phyloP scores from a whole-genome alignment of 257 asterid genomes.

The Solanum tarapatanum region DNA sequence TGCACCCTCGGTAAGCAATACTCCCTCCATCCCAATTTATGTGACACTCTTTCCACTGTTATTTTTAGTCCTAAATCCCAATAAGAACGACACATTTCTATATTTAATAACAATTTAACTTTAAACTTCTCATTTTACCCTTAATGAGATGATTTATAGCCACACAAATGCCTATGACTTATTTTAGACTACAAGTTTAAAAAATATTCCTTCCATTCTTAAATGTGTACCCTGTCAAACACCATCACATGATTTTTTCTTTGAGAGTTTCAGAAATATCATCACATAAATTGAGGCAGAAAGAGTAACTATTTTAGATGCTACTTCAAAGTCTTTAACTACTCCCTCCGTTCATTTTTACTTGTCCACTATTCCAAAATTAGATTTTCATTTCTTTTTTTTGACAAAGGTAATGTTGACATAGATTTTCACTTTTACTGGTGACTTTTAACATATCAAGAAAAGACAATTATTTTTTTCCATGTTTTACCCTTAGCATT shows the following conservation, averaged over 20 bases:
- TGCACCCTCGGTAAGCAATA: neutral
- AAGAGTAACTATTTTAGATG: neutral
- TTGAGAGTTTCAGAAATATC: neutral
- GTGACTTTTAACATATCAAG: neutral
- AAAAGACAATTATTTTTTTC: neutral
- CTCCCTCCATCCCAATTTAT: neutral
- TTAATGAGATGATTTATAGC: neutral
- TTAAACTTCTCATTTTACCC: neutral
- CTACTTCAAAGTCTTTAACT: neutral
- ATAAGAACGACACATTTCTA: neutral
- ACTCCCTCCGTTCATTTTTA: neutral
- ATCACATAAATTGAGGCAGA: neutral
- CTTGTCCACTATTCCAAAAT: neutral
- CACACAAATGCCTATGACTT: neutral
- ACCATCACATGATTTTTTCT: neutral
- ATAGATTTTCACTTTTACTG: neutral
- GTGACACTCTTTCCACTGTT: neutral
- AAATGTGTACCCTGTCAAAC: neutral
- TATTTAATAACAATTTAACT: neutral
- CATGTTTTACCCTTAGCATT: neutral
- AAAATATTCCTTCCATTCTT: neutral
- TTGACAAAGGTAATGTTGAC: neutral
- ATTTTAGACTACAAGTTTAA: neutral
- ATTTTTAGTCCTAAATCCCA: neutral
- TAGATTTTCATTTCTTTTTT: neutral